Percentiles rank a stretch among this genome's conserved stretches.
Evolutionary conservation across 768 basidiomycete species (phyloP).

Genomic region (Pulveroboletus frians): DNA sequence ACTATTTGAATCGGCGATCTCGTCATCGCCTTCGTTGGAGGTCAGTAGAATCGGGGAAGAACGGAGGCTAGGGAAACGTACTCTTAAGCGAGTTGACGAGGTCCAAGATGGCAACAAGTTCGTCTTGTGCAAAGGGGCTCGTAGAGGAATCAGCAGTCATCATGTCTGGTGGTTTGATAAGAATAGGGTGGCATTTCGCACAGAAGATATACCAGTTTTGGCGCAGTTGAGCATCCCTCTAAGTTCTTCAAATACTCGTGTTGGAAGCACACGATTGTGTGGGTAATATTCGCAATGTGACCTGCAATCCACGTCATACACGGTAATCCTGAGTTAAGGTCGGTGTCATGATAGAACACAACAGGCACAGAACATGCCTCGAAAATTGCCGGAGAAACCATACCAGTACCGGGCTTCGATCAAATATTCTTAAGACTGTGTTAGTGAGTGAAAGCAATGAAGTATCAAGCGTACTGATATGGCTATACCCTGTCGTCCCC

Average conservation of each 20-base stretch:
- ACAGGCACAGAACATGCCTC: background rate
- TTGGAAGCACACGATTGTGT: slow-evolving; percentile 1
- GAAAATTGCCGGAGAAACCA: background rate
- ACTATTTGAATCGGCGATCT: background rate
- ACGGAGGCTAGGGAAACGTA: background rate
- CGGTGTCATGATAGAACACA: background rate
- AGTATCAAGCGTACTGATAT: slow-evolving; percentile 9
- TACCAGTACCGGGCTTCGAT: no score
- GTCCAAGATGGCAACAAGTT: no score
- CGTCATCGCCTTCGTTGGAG: background rate
- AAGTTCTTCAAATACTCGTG: slow-evolving; percentile 4
- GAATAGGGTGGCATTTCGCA: background rate
- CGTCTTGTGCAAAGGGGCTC: no score
- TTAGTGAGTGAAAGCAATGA: background rate
- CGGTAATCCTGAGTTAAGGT: background rate
- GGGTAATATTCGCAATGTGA: slow-evolving; percentile 16
- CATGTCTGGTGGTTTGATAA: slow-evolving; percentile 1
- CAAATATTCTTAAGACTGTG: slow-evolving; percentile 5
- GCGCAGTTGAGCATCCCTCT: slow-evolving; percentile 14
- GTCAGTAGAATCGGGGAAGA: background rate
- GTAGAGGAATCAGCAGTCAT: slow-evolving; percentile 12
- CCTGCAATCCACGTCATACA: slow-evolving; percentile 7
- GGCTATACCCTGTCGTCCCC: slow-evolving; percentile 1
- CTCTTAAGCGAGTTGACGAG: slow-evolving; percentile 10
- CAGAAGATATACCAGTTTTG: background rate